Conservation (phyloP, 2,329 filamentous ascomycete genomes). For the Exophiala oligosperma region DNA sequence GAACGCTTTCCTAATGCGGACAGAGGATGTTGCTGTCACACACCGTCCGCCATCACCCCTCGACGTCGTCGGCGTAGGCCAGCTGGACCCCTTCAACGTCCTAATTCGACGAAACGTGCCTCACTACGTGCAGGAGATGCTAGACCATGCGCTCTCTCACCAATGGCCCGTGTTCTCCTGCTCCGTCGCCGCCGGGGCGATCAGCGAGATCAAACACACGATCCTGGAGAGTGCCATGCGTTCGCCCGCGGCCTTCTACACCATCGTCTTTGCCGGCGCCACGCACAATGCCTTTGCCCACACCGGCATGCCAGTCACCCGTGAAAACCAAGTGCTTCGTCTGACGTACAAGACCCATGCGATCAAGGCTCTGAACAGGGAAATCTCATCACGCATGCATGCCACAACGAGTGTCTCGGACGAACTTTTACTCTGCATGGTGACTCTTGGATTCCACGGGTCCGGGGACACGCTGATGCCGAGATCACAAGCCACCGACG, state of each 20-base stretch:
- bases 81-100: constrained; percentile 13
- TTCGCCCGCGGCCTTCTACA: constrained; percentile 8
- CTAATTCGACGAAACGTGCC: constrained; percentile 1
- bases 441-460: constrained; percentile 11
- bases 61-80: constrained; percentile 5
- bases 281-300: constrained; percentile 14
- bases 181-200: constrained; percentile 4
- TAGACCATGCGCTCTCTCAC: constrained; percentile 16
- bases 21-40: background rate
- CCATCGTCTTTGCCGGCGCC: constrained; percentile 12
- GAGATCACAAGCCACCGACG: background rate
- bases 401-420: background rate
- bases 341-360: constrained; percentile 14
- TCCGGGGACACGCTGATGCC: constrained; percentile 13
- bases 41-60: background rate
- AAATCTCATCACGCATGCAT: constrained; percentile 3
- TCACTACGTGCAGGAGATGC: constrained; percentile 13
- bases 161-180: constrained; percentile 17
- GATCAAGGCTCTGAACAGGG: constrained; percentile 8
- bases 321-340: constrained; percentile 10
- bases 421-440: constrained; percentile 12
- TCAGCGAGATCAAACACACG: constrained; percentile 15
- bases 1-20: constrained; percentile 1
- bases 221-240: constrained; percentile 8
- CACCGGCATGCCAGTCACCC: constrained; percentile 1